These are phyloP conservation scores for Neurospora sp. DNA, from an alignment of 495 filamentous ascomycete genomes.

Conservation along the genomic window DNA sequence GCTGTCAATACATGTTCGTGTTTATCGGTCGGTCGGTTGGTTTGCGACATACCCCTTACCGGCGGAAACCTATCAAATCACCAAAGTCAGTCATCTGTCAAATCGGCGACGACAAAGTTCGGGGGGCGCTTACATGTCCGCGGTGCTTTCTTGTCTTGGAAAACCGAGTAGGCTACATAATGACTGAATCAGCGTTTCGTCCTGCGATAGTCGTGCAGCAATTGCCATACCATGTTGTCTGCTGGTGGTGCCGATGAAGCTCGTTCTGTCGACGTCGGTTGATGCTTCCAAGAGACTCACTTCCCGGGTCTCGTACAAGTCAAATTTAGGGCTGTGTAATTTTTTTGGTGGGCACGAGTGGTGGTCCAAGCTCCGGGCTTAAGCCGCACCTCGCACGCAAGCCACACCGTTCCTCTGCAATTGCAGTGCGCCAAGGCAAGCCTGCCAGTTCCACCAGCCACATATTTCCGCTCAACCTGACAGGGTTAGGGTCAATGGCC, in stretches of 20 bases:
- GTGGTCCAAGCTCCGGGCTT: slow-evolving; percentile 11
- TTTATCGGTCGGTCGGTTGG: slow-evolving; percentile 11
- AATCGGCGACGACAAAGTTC: not conserved
- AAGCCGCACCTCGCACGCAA: slow-evolving; percentile 4
- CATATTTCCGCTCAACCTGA: not conserved
- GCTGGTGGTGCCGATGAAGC: slow-evolving; percentile 24
- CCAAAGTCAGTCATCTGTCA: slow-evolving; percentile 15
- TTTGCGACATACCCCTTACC: slow-evolving; percentile 26
- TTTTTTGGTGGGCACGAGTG: slow-evolving; percentile 25
- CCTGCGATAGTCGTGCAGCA: not conserved
- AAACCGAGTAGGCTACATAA: slow-evolving; percentile 24
- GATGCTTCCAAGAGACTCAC: slow-evolving; percentile 17
- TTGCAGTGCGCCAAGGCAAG: not conserved
- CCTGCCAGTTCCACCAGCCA: not conserved
- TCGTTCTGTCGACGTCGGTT: slow-evolving; percentile 19
- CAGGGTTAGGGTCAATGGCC: not conserved
- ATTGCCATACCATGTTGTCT: slow-evolving; percentile 24
- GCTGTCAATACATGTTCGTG: slow-evolving; percentile 15
- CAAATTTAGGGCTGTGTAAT: slow-evolving; percentile 26
- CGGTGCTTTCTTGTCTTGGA: slow-evolving; percentile 31
- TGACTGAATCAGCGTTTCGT: slow-evolving; percentile 14
- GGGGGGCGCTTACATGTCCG: slow-evolving; percentile 23
- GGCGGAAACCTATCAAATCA: slow-evolving; percentile 23
- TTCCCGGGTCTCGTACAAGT: slow-evolving; percentile 13
- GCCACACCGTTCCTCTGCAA: not conserved